Conservation (phyloP, 2,329 filamentous ascomycete species). For the Aspergillus fumigatiaffinis region DNA sequence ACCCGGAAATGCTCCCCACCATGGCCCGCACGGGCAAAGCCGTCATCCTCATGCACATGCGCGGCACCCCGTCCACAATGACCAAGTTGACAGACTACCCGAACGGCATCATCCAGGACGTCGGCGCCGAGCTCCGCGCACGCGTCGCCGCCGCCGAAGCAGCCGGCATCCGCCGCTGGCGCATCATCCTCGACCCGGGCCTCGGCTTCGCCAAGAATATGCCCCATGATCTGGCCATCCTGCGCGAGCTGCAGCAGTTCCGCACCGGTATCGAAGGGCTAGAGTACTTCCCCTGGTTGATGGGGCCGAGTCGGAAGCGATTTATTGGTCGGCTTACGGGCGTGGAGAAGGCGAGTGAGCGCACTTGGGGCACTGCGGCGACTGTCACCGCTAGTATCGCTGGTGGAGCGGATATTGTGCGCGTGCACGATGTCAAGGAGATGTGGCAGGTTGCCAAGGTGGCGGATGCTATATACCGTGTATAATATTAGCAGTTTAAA, state of each 20-base stretch:
- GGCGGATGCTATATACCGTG: slow-evolving; percentile 86
- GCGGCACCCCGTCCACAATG: slow-evolving; percentile 83
- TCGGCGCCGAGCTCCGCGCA: slow-evolving; percentile 64
- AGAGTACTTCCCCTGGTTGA: slow-evolving; percentile 75
- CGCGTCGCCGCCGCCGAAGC: slow-evolving; percentile 72
- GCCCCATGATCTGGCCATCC: slow-evolving; percentile 74
- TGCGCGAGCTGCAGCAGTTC: slow-evolving; percentile 64
- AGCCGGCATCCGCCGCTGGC: slow-evolving; percentile 85
- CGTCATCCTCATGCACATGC: slow-evolving; percentile 89
- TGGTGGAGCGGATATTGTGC: slow-evolving; percentile 84
- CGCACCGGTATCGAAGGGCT: slow-evolving; percentile 36
- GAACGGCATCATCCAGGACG: slow-evolving; percentile 59
- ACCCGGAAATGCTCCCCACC: slow-evolving; percentile 75
- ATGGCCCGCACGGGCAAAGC: slow-evolving; percentile 75
- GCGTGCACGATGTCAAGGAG: slow-evolving; percentile 85
- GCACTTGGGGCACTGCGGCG: slow-evolving; percentile 82
- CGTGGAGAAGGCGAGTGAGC: slow-evolving; percentile 63
- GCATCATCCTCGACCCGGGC: slow-evolving; percentile 89
- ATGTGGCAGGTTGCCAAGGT: slow-evolving; percentile 83
- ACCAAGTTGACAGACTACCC: slow-evolving; percentile 64
- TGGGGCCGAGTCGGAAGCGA: slow-evolving; percentile 82
- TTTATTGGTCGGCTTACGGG: slow-evolving; percentile 84
- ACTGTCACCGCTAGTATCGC: slow-evolving; percentile 80
- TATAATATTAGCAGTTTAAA: slow-evolving; percentile 6
- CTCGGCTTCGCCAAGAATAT: slow-evolving; percentile 88